Evolutionary conservation across 768 basidiomycete species (phyloP), one percentile per base, ranked within the genome.

Genomic region (Auriscalpium vulgare): DNA sequence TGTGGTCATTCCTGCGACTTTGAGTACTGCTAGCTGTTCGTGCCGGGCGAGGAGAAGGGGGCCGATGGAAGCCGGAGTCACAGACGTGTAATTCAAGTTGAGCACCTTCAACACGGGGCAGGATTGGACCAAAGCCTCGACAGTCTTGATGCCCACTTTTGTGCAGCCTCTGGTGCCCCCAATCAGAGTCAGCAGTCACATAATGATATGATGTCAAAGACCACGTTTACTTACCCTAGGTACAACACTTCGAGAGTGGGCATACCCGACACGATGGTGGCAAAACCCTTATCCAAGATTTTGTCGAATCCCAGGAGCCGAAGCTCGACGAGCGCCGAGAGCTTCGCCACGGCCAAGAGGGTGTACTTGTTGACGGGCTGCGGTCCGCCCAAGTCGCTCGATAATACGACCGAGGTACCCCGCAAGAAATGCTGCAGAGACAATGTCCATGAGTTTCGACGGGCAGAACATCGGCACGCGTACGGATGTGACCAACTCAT

Each of bases 11-110:
- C 81, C 83, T 4, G 85, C 83, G 5, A 84, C 66, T 63, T 88
- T 88, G 44, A 88, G 65, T 1, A 80, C 76, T 61, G 81, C 73
- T 16, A 88, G 58, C 43, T 38, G 49, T 9, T 71, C 61, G 19
- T 63, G 60, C 56, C 77, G 75, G 48, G 64, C 67, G 4, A 68
- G 62, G 0, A 83, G 65, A 16, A 84, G 61, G 9, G 74, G 68
- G 1, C 73, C 70, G 8, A 88, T 64, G 14, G 80, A 76, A 1
- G 60, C 55, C 0, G 84, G 80, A 1, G 78, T 67, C 5, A 77
- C 75, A 3, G 79, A 72, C 2, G 87, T 88, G 56, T 82, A 81
- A 61, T 77, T 85, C 37, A 87, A 65, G 60, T 88, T 87, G 48
- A 85, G 62, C 1, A 70, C 65, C 11, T 63, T 71, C 37, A 88